phyloP scores from a whole-genome alignment of 2,329 filamentous ascomycete genomes.

The Talaromyces marneffei region DNA sequence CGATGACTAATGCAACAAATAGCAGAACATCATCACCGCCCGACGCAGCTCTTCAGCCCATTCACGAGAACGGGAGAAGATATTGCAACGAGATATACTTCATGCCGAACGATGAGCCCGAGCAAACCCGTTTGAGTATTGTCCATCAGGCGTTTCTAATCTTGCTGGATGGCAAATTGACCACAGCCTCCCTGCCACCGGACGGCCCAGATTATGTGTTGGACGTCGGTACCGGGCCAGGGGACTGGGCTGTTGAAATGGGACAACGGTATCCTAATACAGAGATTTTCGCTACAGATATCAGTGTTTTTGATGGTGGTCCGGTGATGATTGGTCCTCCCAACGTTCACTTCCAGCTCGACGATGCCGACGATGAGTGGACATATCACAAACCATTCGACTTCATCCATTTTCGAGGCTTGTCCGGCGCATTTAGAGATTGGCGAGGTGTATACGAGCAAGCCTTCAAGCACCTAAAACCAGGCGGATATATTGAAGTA shows the following conservation, averaged over 20 bases:
- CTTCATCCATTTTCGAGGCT: conserved; percentile 45
- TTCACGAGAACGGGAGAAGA: conserved; percentile 55
- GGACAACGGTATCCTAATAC: conserved; percentile 39
- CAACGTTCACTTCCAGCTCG: conserved; percentile 46
- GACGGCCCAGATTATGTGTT: conserved; percentile 27
- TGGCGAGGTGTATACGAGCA: conserved; percentile 44
- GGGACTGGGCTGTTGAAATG: conserved; percentile 47
- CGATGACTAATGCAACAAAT: not conserved
- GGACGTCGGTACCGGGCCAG: conserved; percentile 46
- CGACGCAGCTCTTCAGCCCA: conserved; percentile 45
- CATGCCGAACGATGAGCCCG: conserved; percentile 62
- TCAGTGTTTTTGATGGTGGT: conserved; percentile 40
- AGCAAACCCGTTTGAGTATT: conserved; percentile 58
- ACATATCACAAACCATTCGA: conserved; percentile 46
- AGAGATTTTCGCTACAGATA: conserved; percentile 44
- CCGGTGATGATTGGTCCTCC: conserved; percentile 30
- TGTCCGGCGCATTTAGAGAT: conserved; percentile 44
- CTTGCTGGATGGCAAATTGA: conserved; percentile 31
- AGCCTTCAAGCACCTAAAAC: conserved; percentile 40
- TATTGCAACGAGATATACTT: conserved; percentile 59
- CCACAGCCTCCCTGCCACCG: conserved; percentile 26
- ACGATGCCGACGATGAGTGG: conserved; percentile 45
- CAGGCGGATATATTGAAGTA: conserved; percentile 45
- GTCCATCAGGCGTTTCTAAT: conserved; percentile 58
- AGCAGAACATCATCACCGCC: conserved; percentile 28